Evolutionary conservation across 2,329 filamentous ascomycete genomes (phyloP), one percentile per base, ranked within the genome.

Genomic region (Colletotrichum sp.): DNA sequence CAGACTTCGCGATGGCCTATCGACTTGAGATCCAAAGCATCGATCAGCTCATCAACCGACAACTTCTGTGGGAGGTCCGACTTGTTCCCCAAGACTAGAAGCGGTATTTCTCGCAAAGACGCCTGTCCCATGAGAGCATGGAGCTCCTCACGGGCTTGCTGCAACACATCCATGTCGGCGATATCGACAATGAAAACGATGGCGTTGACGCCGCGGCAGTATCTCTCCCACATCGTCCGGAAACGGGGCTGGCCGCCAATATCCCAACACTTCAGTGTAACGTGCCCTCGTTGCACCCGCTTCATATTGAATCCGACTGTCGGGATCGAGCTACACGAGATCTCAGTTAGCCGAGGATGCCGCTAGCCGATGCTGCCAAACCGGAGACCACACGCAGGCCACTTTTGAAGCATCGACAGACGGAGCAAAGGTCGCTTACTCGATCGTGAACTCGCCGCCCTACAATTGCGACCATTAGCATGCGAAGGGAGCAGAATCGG

Each of bases 261-360:
- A 87, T 99, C 97, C 97, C 97, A 99, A 86, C 97, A 99, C 87
- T 98, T 98, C 82, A 99, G 90, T 80, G 97, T 98, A 84, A 99
- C 97, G 91, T 98, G 96, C 80, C 97, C 97, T 83, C 97, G 96
- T 87, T 98, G 96, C 81, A 99, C 96, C 79, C 94, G 94, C 90
- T 98, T 98, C 93, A 98, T 98, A 86, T 98, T 99, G 89, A 98
- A 98, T 79, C 97, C 97, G 81, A 99, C 96, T 18, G 97, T 99
- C 77, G 97, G 97, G 84, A 98, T 98, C 79, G 96, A 98, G 89
- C 96, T 98, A 88, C 82, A 86, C 79, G 81, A 83, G 79, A 82
- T 79, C 78, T 80, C 43, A 64, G 69, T 78, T 76, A 78, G 76
- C 74, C 76, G 66, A 75, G 52, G 32, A 69, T 52, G 68, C 69